These are phyloP conservation scores for Hibiscus tridactylites DNA, from an alignment of 345 rosid species.

Conservation along the genomic window DNA sequence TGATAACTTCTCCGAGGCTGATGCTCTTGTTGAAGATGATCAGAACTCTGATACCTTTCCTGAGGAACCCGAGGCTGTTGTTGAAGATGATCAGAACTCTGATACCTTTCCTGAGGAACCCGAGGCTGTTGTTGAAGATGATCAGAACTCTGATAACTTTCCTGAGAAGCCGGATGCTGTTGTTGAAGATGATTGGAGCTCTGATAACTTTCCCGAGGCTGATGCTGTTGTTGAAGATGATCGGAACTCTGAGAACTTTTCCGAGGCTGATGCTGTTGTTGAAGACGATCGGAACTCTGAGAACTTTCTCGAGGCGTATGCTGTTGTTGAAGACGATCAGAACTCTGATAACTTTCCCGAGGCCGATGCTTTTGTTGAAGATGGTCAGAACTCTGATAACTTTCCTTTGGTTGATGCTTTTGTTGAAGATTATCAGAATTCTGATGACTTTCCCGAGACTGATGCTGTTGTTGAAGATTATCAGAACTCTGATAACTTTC, in stretches of 20 bases:
- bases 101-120: not conserved
- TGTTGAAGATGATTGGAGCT: not conserved
- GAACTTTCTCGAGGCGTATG: not conserved
- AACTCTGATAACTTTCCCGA: no score
- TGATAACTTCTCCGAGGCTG: not conserved
- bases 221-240: not conserved
- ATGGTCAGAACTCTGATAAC: no score
- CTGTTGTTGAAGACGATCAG: not conserved
- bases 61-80: not conserved
- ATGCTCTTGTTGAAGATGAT: not conserved
- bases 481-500: no score
- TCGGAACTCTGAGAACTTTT: not conserved
- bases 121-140: not conserved
- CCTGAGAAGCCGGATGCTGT: not conserved
- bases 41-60: not conserved
- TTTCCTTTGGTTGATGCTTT: no score
- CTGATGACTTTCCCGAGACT: no score
- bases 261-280: not conserved
- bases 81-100: not conserved
- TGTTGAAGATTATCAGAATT: no score
- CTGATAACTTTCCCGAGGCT: not conserved
- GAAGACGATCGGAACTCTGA: not conserved
- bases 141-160: not conserved
- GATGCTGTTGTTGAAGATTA: no score
- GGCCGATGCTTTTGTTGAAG: no score